A percentile compares a stretch with the other conserved stretches of the same genome.
These are phyloP conservation scores for Ophiostoma novo-ulmi DNA, from an alignment of 2,329 filamentous ascomycete genomes.

Conservation along the genomic window DNA sequence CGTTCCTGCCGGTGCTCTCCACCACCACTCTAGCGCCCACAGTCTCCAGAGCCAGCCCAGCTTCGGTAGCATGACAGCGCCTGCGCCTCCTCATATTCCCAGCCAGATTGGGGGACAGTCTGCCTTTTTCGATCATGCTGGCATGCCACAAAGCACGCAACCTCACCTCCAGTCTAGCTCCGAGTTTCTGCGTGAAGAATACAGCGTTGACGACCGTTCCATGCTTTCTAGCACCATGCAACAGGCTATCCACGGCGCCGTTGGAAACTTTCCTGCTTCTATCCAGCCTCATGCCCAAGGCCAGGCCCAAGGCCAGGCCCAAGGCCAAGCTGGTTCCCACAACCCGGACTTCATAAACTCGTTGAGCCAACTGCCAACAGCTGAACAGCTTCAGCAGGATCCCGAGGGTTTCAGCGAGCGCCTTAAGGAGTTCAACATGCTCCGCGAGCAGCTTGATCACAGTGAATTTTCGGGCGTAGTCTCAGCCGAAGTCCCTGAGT, in stretches of 20 bases:
- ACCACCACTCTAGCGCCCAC: constrained; percentile 92
- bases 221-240: constrained; percentile 43
- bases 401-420: constrained; percentile 61
- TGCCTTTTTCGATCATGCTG: constrained; percentile 63
- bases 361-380: constrained; percentile 43
- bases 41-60: constrained; percentile 96
- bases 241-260: constrained; percentile 30
- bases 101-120: constrained; percentile 56
- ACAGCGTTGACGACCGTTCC: constrained; percentile 52
- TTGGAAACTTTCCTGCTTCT: constrained; percentile 34
- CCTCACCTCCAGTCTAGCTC: constrained; percentile 44
- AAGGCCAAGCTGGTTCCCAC: not conserved
- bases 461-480: not conserved
- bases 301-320: not conserved
- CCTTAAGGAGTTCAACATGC: constrained; percentile 74
- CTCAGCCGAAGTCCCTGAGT: not conserved
- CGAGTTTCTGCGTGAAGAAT: constrained; percentile 62
- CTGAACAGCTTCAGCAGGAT: constrained; percentile 50
- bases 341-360: not conserved
- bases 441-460: constrained; percentile 67
- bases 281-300: not conserved
- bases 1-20: constrained; percentile 50
- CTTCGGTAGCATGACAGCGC: constrained; percentile 91
- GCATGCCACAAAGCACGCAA: constrained; percentile 40
- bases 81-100: constrained; percentile 47